Evolutionary conservation across 2,329 filamentous ascomycete species (phyloP).

Genomic region (Penicillium sp.): DNA sequence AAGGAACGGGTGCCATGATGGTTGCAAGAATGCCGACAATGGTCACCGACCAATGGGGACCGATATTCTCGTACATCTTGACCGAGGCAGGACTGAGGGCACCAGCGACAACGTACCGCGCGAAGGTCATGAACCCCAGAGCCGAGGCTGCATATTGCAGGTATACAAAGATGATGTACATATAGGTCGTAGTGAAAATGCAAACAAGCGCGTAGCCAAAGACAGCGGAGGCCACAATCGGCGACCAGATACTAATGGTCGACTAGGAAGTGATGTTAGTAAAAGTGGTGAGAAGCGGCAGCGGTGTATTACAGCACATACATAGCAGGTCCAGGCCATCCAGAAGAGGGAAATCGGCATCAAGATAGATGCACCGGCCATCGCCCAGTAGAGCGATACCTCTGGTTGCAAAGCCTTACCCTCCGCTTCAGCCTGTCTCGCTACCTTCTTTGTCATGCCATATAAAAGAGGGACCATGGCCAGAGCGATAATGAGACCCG

Average conservation of each 20-base stretch:
- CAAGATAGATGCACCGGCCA: background rate
- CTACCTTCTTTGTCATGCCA: background rate
- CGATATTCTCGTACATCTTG: constrained; percentile 41
- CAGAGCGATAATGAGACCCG: constrained; percentile 2
- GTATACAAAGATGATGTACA: constrained; percentile 59
- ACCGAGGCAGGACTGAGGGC: constrained; percentile 33
- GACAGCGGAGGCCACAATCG: constrained; percentile 49
- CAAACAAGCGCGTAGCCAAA: constrained; percentile 52
- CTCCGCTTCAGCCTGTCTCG: background rate
- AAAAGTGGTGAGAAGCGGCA: background rate
- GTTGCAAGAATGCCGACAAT: constrained; percentile 29
- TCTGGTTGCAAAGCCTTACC: constrained; percentile 3
- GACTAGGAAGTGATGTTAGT: background rate
- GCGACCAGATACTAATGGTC: constrained; percentile 50
- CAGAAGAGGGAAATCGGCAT: constrained; percentile 1
- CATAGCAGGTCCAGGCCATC: constrained; percentile 19
- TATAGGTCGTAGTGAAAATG: constrained; percentile 51
- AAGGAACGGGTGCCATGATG: constrained; percentile 6
- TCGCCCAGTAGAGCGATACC: constrained; percentile 3
- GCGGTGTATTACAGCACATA: background rate
- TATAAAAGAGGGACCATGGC: constrained; percentile 1
- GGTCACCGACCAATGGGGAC: constrained; percentile 41
- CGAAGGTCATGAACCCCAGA: constrained; percentile 42
- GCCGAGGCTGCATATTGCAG: constrained; percentile 51
- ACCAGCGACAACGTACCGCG: constrained; percentile 40